Conservation (phyloP, 257 asterid genomes). For the Penstemon barbatus region DNA sequence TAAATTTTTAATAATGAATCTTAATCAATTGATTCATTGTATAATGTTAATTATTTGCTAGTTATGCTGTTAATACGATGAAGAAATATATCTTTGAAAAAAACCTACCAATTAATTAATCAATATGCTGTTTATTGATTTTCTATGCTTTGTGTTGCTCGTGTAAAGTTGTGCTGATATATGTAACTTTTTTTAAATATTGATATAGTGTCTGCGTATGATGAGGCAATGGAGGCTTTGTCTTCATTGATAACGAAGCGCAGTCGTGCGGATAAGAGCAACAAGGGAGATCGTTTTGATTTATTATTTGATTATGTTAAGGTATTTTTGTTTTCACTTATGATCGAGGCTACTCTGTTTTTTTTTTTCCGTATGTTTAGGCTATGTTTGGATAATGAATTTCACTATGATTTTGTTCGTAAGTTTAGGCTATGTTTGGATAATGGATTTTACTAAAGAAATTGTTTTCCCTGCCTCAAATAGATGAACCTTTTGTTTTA, state of each 20-base stretch:
- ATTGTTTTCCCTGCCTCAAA: no score
- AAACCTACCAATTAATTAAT: neutral
- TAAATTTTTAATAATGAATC: no score
- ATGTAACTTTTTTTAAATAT: neutral
- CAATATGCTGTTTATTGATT: neutral
- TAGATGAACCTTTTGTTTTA: no score
- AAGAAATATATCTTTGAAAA: neutral
- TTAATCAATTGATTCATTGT: no score
- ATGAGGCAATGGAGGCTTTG: slow-evolving; percentile 93
- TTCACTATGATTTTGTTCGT: neutral
- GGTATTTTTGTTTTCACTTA: slow-evolving; percentile 40
- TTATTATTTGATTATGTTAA: slow-evolving; percentile 72
- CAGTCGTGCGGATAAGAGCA: slow-evolving; percentile 88
- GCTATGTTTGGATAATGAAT: no score
- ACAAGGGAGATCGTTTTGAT: slow-evolving; percentile 77
- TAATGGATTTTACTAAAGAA: no score
- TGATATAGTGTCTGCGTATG: slow-evolving; percentile 49
- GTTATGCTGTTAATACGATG: no score
- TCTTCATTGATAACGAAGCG: slow-evolving; percentile 92
- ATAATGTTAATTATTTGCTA: no score
- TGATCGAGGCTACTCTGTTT: neutral
- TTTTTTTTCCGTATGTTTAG: neutral
- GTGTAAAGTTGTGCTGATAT: slow-evolving; percentile 21
- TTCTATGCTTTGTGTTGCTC: slow-evolving; percentile 8
- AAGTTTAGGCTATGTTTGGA: no score